phyloP scores from a whole-genome alignment of 2,329 filamentous ascomycete genomes.

The Claviceps sorghi region DNA sequence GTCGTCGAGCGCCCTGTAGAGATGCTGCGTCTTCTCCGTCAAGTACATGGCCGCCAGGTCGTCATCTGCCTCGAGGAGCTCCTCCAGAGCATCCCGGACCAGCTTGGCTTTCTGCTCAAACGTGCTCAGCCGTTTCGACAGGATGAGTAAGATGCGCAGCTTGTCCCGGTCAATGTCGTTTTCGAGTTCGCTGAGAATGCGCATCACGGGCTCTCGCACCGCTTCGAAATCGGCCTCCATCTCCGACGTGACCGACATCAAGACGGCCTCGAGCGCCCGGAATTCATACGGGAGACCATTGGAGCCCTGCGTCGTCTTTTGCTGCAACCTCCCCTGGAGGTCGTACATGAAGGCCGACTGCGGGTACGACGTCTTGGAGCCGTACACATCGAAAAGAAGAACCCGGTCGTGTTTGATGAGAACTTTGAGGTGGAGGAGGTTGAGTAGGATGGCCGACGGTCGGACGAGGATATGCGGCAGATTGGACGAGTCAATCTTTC shows the following conservation, averaged over 20 bases:
- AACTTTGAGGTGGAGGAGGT: slow-evolving; percentile 88
- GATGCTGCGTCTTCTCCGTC: slow-evolving; percentile 68
- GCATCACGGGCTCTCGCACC: slow-evolving; percentile 81
- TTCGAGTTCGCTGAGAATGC: slow-evolving; percentile 77
- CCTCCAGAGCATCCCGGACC: slow-evolving; percentile 87
- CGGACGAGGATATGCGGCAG: slow-evolving; percentile 91
- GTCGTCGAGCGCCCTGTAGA: slow-evolving; percentile 62
- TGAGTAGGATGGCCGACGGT: slow-evolving; percentile 84
- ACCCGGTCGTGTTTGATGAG: slow-evolving; percentile 92
- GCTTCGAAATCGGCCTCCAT: slow-evolving; percentile 91
- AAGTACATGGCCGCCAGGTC: slow-evolving; percentile 92
- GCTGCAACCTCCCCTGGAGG: slow-evolving; percentile 77
- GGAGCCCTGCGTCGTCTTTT: slow-evolving; percentile 45
- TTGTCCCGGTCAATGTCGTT: slow-evolving; percentile 95
- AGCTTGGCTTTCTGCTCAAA: slow-evolving; percentile 96
- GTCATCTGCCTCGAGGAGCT: slow-evolving; percentile 89
- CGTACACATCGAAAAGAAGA: slow-evolving; percentile 90
- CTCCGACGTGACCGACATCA: slow-evolving; percentile 84
- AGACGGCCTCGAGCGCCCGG: slow-evolving; percentile 81
- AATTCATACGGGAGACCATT: slow-evolving; percentile 82
- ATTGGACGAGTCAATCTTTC: slow-evolving; percentile 94
- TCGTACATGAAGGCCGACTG: slow-evolving; percentile 98
- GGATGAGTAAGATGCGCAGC: slow-evolving; percentile 74
- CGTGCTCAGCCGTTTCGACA: slow-evolving; percentile 88
- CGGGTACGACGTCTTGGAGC: slow-evolving; percentile 83